These are phyloP conservation scores for Ormosia emarginata DNA, from an alignment of 306 rosid genomes.

Conservation along the genomic window DNA sequence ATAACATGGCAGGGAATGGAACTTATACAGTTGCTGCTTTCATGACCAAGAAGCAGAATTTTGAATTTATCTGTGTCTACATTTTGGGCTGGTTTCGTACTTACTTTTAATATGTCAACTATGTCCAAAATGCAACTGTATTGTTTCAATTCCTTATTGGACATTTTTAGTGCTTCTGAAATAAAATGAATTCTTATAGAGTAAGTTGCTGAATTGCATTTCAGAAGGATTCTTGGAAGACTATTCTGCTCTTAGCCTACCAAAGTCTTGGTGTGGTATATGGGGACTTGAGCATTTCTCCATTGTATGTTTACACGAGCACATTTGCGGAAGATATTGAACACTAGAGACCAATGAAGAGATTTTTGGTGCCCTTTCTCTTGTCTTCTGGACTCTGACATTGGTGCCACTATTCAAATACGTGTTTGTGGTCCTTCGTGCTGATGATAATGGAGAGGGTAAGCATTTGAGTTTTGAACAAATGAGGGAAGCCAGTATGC, in stretches of 20 bases:
- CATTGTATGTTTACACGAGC: conserved; percentile 91
- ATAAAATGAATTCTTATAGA: not conserved
- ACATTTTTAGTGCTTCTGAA: not conserved
- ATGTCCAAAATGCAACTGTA: too few relatives aligned
- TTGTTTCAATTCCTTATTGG: too few relatives aligned
- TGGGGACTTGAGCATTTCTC: conserved; percentile 97
- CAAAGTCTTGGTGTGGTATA: conserved; percentile 99
- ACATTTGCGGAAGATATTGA: conserved; percentile 95
- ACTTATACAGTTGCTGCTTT: too few relatives aligned
- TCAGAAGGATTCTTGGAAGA: conserved; percentile 92
- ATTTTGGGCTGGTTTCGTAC: too few relatives aligned
- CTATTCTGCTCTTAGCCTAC: conserved; percentile 72
- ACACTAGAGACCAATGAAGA: conserved; percentile 90
- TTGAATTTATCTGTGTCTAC: too few relatives aligned
- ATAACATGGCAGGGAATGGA: conserved; percentile 16
- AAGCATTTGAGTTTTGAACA: conserved; percentile 6
- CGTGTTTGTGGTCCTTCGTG: conserved; percentile 90
- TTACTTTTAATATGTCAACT: too few relatives aligned
- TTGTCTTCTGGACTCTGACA: conserved; percentile 98
- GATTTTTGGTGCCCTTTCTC: conserved; percentile 89
- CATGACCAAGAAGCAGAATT: too few relatives aligned
- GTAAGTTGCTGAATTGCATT: conserved; percentile 32
- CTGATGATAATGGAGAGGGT: conserved; percentile 99
- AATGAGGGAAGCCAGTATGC: not conserved
- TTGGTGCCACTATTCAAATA: conserved; percentile 87